A percentile compares a stretch with the other conserved stretches of the same genome.
Conservation (phyloP, 139 green algal genomes). For the Chlorella sp. region DNA sequence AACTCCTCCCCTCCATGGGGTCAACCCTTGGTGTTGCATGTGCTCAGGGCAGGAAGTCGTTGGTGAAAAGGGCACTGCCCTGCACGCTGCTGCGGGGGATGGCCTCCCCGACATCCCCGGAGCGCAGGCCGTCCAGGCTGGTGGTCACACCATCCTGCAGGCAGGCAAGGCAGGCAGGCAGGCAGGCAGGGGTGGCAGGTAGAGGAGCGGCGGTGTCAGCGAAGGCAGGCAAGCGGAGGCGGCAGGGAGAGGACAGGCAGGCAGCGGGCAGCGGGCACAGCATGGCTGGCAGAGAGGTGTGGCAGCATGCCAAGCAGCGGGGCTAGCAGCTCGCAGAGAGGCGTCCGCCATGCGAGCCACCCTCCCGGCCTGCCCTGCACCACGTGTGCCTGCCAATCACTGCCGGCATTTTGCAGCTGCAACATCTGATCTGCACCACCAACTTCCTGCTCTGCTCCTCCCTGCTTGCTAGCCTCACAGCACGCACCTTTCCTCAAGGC, state of each 20-base stretch:
- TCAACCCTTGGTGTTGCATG: no score
- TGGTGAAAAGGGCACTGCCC: slow-evolving; percentile 69
- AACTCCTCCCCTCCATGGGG: no score
- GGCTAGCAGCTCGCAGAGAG: not conserved
- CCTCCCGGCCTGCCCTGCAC: not conserved
- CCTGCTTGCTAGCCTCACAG: no score
- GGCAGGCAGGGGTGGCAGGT: not conserved
- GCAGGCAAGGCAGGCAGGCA: not conserved
- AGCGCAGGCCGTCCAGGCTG: slow-evolving; percentile 68
- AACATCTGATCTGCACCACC: not conserved
- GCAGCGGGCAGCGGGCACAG: not conserved
- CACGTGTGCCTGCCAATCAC: not conserved
- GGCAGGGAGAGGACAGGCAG: not conserved
- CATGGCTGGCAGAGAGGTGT: not conserved
- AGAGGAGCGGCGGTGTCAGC: no score
- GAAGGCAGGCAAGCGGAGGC: not conserved
- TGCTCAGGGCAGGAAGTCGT: slow-evolving; percentile 65
- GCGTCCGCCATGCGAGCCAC: not conserved
- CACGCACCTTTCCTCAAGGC: no score
- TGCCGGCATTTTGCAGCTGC: no score
- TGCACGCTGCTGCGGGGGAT: slow-evolving; percentile 55
- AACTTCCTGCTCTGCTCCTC: no score
- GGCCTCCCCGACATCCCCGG: slow-evolving; percentile 64
- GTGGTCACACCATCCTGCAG: slow-evolving; percentile 32
- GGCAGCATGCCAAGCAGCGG: not conserved